Evolutionary conservation across 225 moss, liverwort and hornwort genomes (phyloP).

Genomic region (Thuidium tamariscinum): DNA sequence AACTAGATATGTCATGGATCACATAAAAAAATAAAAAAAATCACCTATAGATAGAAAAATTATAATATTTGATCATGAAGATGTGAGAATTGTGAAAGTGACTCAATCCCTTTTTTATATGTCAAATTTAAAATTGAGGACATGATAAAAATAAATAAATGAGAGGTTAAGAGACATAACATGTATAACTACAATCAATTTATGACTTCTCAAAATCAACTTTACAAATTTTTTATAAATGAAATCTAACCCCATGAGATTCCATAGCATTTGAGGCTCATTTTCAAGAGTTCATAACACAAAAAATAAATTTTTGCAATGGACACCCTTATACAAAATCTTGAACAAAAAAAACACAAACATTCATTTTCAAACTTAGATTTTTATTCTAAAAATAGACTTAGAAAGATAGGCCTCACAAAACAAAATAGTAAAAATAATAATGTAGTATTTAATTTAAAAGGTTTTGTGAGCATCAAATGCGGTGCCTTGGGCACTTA

Average conservation of each 20-base stretch:
- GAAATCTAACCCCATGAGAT: background rate
- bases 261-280: background rate
- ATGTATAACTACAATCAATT: background rate
- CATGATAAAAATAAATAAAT: background rate
- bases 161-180: background rate
- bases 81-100: background rate
- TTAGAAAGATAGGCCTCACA: background rate
- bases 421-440: background rate
- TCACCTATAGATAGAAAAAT: background rate
- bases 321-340: rapidly evolving
- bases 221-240: rapidly evolving
- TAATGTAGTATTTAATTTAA: background rate
- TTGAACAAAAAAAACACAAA: background rate
- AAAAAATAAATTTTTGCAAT: background rate
- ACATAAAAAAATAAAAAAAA: background rate
- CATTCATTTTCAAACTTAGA: rapidly evolving
- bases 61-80: background rate
- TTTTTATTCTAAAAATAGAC: background rate
- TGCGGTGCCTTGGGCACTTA: too few species aligned
- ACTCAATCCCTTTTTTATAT: background rate
- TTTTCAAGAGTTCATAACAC: rapidly evolving
- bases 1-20: background rate
- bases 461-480: background rate
- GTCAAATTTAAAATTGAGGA: background rate
- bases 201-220: background rate